Conservation (phyloP, 805 yeast genomes). For the Wilhelminamyces savonicus region DNA sequence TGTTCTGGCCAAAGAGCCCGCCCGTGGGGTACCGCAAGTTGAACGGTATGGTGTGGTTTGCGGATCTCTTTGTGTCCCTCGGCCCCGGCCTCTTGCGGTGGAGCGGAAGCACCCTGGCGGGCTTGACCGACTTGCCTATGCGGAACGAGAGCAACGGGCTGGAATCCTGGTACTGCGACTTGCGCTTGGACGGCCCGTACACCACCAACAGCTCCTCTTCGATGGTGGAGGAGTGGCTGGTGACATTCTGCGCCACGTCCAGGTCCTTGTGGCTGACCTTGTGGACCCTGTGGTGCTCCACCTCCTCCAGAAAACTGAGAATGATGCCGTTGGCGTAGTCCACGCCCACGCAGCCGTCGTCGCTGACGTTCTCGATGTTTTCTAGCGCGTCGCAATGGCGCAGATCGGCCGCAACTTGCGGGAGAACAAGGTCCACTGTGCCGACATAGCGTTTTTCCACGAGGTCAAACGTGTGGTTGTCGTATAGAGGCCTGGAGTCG, state of each 20-base stretch:
- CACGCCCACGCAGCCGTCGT: slow-evolving; percentile 15
- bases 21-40: slow-evolving; percentile 51
- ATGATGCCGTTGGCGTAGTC: slow-evolving; percentile 29
- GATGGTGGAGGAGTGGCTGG: slow-evolving; percentile 1
- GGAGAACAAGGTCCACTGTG: slow-evolving; percentile 6
- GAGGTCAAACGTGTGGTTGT: slow-evolving; percentile 39
- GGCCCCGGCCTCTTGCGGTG: slow-evolving; percentile 14
- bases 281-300: slow-evolving; percentile 7
- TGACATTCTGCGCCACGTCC: slow-evolving; percentile 2
- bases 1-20: slow-evolving; percentile 60
- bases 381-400: slow-evolving; percentile 7
- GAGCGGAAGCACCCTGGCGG: slow-evolving; percentile 24
- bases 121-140: slow-evolving; percentile 25
- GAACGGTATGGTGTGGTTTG: slow-evolving; percentile 37
- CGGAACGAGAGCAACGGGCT: slow-evolving; percentile 32
- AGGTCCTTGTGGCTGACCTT: background rate
- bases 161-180: too few species aligned
- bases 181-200: background rate
- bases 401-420: too few species aligned
- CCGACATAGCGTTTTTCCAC: slow-evolving; percentile 30
- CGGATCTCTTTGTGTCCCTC: slow-evolving; percentile 11
- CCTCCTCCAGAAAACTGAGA: slow-evolving; percentile 24
- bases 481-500: slow-evolving; percentile 23
- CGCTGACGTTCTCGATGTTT: slow-evolving; percentile 9
- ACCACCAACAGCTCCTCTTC: slow-evolving; percentile 2